These are phyloP conservation scores for Nakazawaea siamensis DNA, from an alignment of 805 yeast species.

Conservation along the genomic window DNA sequence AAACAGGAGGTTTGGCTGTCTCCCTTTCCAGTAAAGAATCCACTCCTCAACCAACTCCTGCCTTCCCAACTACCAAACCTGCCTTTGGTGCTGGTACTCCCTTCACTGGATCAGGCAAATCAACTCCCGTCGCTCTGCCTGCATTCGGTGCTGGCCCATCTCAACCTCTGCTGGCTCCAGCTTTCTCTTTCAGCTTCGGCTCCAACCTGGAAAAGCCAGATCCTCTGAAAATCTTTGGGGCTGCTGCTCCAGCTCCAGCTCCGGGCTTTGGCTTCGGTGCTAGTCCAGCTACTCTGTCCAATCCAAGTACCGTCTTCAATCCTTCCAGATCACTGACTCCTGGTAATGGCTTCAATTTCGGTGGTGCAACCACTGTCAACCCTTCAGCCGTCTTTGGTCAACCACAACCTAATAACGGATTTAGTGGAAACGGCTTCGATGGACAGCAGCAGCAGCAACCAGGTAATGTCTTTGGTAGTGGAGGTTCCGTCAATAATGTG, in stretches of 20 bases:
- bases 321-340: slow-evolving; percentile 9
- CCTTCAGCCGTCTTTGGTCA: slow-evolving; percentile 7
- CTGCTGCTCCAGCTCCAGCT: not conserved
- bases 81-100: not conserved
- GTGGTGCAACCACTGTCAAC: not conserved
- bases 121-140: slow-evolving; percentile 1
- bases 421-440: not conserved
- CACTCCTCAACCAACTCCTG: not conserved
- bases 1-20: no score
- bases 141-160: not conserved
- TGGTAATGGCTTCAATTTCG: slow-evolving; percentile 1
- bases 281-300: not conserved
- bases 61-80: slow-evolving; percentile 4
- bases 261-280: not conserved
- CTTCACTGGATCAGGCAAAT: not conserved
- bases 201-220: not conserved
- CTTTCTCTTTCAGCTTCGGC: slow-evolving; percentile 4
- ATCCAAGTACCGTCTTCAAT: not conserved
- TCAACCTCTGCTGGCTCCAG: not conserved
- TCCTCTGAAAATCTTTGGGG: not conserved
- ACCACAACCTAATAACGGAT: not conserved
- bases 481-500: not conserved
- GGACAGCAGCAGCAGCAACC: no score
- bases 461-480: slow-evolving; percentile 2
- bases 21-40: no score